Evolutionary conservation across 768 basidiomycete genomes (phyloP).

Genomic region (Russula emetica): DNA sequence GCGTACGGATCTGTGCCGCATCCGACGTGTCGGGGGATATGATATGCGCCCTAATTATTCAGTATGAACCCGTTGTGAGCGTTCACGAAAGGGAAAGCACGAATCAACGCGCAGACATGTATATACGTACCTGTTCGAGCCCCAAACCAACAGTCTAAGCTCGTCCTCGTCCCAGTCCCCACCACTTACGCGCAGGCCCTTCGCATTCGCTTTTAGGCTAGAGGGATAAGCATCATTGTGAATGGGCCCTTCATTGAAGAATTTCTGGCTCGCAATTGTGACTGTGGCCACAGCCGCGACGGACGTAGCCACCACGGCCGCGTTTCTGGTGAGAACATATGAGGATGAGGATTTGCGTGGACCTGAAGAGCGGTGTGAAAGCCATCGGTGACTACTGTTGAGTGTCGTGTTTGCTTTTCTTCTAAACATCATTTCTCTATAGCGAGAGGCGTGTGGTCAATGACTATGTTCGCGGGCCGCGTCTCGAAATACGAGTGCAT

Average conservation of each 20-base stretch:
- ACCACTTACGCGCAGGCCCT: slow-evolving; percentile 29
- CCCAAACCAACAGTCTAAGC: slow-evolving; percentile 51
- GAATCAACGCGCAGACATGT: slow-evolving; percentile 25
- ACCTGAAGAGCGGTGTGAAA: slow-evolving; percentile 5
- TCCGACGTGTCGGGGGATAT: slow-evolving; percentile 41
- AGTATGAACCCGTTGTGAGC: no score
- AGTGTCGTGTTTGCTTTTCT: background rate
- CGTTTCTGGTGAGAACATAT: slow-evolving; percentile 6
- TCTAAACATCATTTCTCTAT: slow-evolving; percentile 15
- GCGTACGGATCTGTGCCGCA: slow-evolving; percentile 45
- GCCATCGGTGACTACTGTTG: slow-evolving; percentile 11
- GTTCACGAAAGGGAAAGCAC: no score
- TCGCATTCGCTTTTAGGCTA: slow-evolving; percentile 5
- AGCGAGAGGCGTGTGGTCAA: no score
- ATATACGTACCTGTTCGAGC: slow-evolving; percentile 57
- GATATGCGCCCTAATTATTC: slow-evolving; percentile 41
- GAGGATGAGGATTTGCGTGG: slow-evolving; percentile 2
- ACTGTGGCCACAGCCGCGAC: slow-evolving; percentile 6
- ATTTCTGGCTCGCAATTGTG: slow-evolving; percentile 13
- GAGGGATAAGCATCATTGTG: slow-evolving; percentile 37
- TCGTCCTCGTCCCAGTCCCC: slow-evolving; percentile 40
- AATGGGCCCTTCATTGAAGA: slow-evolving; percentile 25
- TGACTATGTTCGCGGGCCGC: background rate
- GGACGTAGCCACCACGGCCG: slow-evolving; percentile 11
- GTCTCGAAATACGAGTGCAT: background rate